Evolutionary conservation across 2,329 filamentous ascomycete species (phyloP).

Genomic region (Trichocomaceae sp.): DNA sequence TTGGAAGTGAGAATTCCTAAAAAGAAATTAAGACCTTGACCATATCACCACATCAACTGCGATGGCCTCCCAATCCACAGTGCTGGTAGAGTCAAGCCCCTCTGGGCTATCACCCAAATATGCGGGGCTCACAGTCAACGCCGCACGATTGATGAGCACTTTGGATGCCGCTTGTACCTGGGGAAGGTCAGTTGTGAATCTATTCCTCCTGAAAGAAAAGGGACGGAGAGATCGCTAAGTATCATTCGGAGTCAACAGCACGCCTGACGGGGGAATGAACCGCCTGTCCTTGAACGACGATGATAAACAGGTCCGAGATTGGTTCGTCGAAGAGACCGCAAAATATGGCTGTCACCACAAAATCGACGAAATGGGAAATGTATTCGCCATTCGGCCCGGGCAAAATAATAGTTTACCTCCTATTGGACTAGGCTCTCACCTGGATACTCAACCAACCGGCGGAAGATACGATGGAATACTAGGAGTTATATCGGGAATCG

Average conservation of each 20-base stretch:
- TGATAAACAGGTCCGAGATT: conserved; percentile 59
- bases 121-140: conserved; percentile 3
- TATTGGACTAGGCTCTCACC: conserved; percentile 14
- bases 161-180: conserved; percentile 4
- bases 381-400: conserved; percentile 14
- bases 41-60: background rate
- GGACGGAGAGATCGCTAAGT: background rate
- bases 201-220: background rate
- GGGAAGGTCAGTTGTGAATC: conserved; percentile 1
- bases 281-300: conserved; percentile 59
- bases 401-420: conserved; percentile 6
- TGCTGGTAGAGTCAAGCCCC: background rate
- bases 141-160: conserved; percentile 1
- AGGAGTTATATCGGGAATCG: conserved; percentile 65
- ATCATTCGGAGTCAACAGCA: background rate
- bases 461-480: conserved; percentile 56
- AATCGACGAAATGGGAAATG: conserved; percentile 52
- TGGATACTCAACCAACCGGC: conserved; percentile 16
- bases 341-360: conserved; percentile 49
- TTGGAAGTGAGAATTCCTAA: background rate
- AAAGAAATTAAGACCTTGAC: background rate
- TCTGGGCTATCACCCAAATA: background rate
- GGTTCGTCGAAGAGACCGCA: conserved; percentile 56
- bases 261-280: conserved; percentile 50
- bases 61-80: background rate